These are phyloP conservation scores for Trebouxia gelatinosa DNA, from an alignment of 163 green algal genomes.

Conservation along the genomic window DNA sequence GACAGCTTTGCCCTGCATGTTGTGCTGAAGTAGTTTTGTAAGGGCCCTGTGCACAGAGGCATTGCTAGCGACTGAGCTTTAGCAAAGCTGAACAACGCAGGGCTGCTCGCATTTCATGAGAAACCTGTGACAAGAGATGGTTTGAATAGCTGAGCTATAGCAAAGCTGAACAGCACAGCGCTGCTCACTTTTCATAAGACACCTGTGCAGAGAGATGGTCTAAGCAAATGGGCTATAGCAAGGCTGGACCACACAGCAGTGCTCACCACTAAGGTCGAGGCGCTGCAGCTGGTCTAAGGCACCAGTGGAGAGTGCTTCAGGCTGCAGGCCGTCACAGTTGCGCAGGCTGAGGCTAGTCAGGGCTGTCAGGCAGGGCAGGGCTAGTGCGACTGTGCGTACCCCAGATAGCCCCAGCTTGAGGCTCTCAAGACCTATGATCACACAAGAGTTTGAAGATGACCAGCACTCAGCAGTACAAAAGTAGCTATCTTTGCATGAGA, in stretches of 20 bases:
- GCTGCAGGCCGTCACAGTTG: constrained; percentile 28
- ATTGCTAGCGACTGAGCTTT: too few species aligned
- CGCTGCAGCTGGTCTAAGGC: constrained; percentile 31
- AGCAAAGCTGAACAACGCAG: background rate
- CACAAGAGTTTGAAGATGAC: too few species aligned
- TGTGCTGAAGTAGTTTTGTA: too few species aligned
- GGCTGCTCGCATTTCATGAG: background rate
- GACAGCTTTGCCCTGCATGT: too few species aligned
- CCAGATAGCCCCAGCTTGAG: too few species aligned
- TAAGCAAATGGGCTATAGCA: background rate
- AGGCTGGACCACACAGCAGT: background rate
- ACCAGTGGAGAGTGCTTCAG: constrained; percentile 32
- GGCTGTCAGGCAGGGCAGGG: constrained; percentile 19
- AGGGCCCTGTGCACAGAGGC: too few species aligned
- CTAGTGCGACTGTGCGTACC: too few species aligned
- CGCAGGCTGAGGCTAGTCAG: constrained; percentile 13
- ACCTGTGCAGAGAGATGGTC: background rate
- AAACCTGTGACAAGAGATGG: background rate
- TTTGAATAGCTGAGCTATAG: background rate
- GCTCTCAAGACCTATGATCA: too few species aligned
- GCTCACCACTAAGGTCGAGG: constrained; percentile 31
- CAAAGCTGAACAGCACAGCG: background rate
- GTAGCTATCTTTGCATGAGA: too few species aligned
- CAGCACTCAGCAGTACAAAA: too few species aligned
- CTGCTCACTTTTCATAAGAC: background rate